Evolutionary conservation across 768 basidiomycete genomes (phyloP), one percentile per base, ranked within the genome.

Genomic region (Naganishia vishniacii): DNA sequence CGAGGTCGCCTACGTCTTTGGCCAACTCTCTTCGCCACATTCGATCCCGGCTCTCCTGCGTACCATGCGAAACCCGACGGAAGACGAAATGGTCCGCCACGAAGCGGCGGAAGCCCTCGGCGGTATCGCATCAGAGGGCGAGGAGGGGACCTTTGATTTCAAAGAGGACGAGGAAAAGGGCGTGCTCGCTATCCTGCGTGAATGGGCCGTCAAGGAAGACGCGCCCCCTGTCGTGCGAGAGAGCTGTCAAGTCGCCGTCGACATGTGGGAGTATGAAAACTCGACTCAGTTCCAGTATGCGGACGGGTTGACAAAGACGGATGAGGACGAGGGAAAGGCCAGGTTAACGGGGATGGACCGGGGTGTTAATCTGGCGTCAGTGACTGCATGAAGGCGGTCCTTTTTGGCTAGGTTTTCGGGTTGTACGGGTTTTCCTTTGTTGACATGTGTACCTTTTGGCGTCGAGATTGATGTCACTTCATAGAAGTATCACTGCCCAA

Each of bases 41-140:
- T 88, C 91, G 0, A 88, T 98, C 23, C 91, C 93, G 11, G 82
- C 88, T 0, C 81, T 99, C 32, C 75, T 97, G 37, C 78, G 82
- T 41, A 89, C 94, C 29, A 81, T 99, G n/a, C 80, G 84, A 68
- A 80, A 91, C 68, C 61, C 75, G 1, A 73, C 79, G 1, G 95
- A 98, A 77, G 86, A 86, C 12, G 91, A 92, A 62, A 98, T 99
- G 94, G 95, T 99, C 11, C 84, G 95, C 32, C 95, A 99, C 70
- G 95, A 99, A 77, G 95, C 94, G 26, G 95, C 95, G 3, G 95
- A 99, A 77, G 95, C 95, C 7, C 83, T 99, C 0, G 95, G 95
- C n/a, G 91, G 94, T 4, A 98, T 99, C 62, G 93, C 87, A 3
- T 71, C 69, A 6, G 77, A 78, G 48, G 74, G 71, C 20, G 73